Base-by-base conservation (phyloP, 805 yeast species). In the Saccharomycopsis sp. region DNA sequence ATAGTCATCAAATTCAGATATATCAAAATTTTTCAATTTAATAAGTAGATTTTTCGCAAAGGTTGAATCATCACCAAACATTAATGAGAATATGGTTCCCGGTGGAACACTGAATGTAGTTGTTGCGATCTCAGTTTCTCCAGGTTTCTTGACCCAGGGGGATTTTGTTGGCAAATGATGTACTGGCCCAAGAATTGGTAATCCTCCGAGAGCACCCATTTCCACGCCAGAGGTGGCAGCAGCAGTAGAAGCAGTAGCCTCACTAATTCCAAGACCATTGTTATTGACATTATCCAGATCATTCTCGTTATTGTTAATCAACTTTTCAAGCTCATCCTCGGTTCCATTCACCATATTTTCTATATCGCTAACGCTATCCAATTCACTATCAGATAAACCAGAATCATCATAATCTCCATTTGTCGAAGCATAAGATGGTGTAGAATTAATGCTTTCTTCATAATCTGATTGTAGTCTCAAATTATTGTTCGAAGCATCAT, bases 11-110 rank as follows among this genome's bases (percentile, higher is more conserved):
- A 75, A 64, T 2, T 71, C 70, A 0, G 79, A 68, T 4, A 84
- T 65, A 35, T 80, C 77, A 37, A 70, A 69, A 53, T 85, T 85
- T 47, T 78, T 81, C 50, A 80, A 87, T n/a, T 68, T 71, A 41
- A 70, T 67, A 33, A 83, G 56, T 13, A 80, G 60, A 6, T 57
- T 56, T 29, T 67, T 66, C 41, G 70, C 58, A 44, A 70, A 70
- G 0, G 69, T 54, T 1, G 69, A 64, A 54, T 80, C 77, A 3
- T 27, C 68, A 6, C 90, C 90, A 60, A 79, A 83, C 20, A 85
- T 45, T n/a, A 80, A 54, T 21, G 65, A 64, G 50, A 64, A 79
- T 0, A 82, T 75, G 11, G 68, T 71, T 1, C 89, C 87, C 17
- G 84, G 46, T 0, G 93, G 90, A 0, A 85, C 85, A 36, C 67